These are phyloP conservation scores for Aspergillus flavus DNA, from an alignment of 2,329 filamentous ascomycete genomes.

Conservation along the genomic window DNA sequence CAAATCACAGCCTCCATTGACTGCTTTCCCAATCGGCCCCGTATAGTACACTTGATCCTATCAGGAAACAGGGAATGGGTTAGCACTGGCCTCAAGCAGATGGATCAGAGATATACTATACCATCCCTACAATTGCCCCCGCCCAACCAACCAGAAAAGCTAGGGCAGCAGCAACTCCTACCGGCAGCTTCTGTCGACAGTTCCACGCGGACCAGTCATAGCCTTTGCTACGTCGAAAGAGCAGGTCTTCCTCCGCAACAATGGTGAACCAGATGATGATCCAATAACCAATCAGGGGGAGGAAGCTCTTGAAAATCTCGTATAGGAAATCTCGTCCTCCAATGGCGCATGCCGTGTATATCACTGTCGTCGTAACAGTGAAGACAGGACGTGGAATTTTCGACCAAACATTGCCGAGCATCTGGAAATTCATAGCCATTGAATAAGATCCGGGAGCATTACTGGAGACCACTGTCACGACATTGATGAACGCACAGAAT, in stretches of 20 bases:
- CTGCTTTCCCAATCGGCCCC: conserved; percentile 37
- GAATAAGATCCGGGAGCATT: conserved; percentile 50
- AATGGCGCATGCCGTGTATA: conserved; percentile 48
- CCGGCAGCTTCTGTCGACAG: conserved; percentile 38
- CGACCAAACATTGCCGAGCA: conserved; percentile 41
- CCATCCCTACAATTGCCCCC: conserved; percentile 46
- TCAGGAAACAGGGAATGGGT: neutral
- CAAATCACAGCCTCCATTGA: conserved; percentile 38
- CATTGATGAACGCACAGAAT: conserved; percentile 47
- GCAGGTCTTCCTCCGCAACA: conserved; percentile 44
- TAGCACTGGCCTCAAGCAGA: conserved; percentile 1
- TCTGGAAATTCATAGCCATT: conserved; percentile 49
- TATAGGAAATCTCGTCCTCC: conserved; percentile 48
- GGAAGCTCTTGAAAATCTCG: conserved; percentile 48
- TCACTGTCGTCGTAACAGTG: conserved; percentile 43
- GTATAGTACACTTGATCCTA: conserved; percentile 43
- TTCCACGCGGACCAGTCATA: conserved; percentile 50
- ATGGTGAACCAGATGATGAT: conserved; percentile 47
- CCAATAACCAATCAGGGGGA: conserved; percentile 53
- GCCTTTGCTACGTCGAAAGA: conserved; percentile 42
- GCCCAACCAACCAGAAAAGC: conserved; percentile 44
- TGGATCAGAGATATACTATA: conserved; percentile 16
- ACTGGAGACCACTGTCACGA: conserved; percentile 47
- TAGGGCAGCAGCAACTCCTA: conserved; percentile 44
- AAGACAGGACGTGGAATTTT: conserved; percentile 47